A percentile compares a stretch with the other conserved stretches of the same genome.
Conservation (phyloP, 2,329 filamentous ascomycete species). For the Falciphora oryzae region DNA sequence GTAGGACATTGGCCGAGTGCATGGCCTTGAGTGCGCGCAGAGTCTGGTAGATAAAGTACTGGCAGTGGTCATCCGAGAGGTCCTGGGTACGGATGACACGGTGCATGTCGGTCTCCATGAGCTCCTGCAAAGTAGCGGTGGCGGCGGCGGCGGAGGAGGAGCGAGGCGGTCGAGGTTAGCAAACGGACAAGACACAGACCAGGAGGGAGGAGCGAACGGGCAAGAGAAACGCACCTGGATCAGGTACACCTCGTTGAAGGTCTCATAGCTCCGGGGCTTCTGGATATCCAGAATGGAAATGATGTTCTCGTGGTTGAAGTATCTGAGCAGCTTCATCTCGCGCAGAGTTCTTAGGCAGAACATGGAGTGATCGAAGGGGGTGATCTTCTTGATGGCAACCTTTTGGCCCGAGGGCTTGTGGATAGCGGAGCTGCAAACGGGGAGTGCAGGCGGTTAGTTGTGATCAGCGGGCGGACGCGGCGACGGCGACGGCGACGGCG, state of each 20-base stretch:
- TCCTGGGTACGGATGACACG: slow-evolving; percentile 98
- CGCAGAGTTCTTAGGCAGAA: slow-evolving; percentile 93
- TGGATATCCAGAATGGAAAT: slow-evolving; percentile 99
- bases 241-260: slow-evolving; percentile 95
- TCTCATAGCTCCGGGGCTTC: slow-evolving; percentile 92
- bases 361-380: slow-evolving; percentile 98
- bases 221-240: slow-evolving; percentile 69
- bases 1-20: slow-evolving; percentile 97
- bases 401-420: slow-evolving; percentile 98
- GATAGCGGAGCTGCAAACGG: slow-evolving; percentile 69
- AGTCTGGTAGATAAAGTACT: slow-evolving; percentile 99
- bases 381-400: slow-evolving; percentile 99
- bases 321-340: slow-evolving; percentile 97
- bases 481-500: not conserved
- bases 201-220: not conserved
- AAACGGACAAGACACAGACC: not conserved
- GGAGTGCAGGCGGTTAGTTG: not conserved
- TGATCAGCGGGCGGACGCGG: too few relatives aligned
- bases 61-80: slow-evolving; percentile 97
- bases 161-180: slow-evolving; percentile 14
- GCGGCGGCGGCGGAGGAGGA: not conserved
- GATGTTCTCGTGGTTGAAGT: slow-evolving; percentile 99
- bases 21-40: slow-evolving; percentile 96
- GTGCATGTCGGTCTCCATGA: slow-evolving; percentile 99
- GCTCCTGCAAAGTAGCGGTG: slow-evolving; percentile 52